Evolutionary conservation across 495 filamentous ascomycete species (phyloP).

Genomic region (Rhypophila decipiens): DNA sequence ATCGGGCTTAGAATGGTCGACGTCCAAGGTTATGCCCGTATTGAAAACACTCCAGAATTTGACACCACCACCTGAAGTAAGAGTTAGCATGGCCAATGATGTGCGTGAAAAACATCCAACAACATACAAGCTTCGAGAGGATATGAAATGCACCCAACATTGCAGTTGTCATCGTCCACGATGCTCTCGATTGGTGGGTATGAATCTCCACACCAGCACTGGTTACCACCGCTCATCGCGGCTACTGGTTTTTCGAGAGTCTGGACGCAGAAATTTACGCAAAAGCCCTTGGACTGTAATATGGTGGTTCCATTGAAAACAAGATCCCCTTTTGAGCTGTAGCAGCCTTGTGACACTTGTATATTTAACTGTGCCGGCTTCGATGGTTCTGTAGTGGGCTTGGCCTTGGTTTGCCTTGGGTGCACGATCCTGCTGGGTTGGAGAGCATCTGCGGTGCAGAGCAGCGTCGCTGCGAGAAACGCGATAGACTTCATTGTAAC

Average conservation of each 20-base stretch:
- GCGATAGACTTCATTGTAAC: slow-evolving; percentile 23
- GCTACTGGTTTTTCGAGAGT: slow-evolving; percentile 6
- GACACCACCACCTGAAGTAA: slow-evolving; percentile 45
- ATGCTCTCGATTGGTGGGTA: slow-evolving; percentile 45
- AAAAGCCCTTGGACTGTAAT: slow-evolving; percentile 13
- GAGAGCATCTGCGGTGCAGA: slow-evolving; percentile 10
- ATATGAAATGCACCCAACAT: slow-evolving; percentile 51
- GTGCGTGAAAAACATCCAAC: not conserved
- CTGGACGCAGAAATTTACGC: slow-evolving; percentile 12
- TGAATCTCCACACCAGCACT: slow-evolving; percentile 58
- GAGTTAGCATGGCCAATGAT: slow-evolving; percentile 3
- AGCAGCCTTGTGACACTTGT: slow-evolving; percentile 24
- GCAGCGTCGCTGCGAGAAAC: slow-evolving; percentile 12
- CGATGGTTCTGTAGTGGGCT: slow-evolving; percentile 6
- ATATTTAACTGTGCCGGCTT: not conserved
- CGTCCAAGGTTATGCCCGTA: slow-evolving; percentile 32
- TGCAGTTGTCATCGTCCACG: slow-evolving; percentile 48
- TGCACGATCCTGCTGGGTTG: slow-evolving; percentile 6
- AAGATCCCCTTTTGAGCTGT: slow-evolving; percentile 17
- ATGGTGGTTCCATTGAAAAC: slow-evolving; percentile 6
- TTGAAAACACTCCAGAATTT: slow-evolving; percentile 43
- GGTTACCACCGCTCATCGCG: slow-evolving; percentile 12
- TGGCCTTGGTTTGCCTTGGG: not conserved
- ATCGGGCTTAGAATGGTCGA: slow-evolving; percentile 9
- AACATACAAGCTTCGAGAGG: slow-evolving; percentile 52